A percentile compares a stretch with the other conserved stretches of the same genome.
phyloP scores from a whole-genome alignment of 345 rosid species.

The Brassica cretica region DNA sequence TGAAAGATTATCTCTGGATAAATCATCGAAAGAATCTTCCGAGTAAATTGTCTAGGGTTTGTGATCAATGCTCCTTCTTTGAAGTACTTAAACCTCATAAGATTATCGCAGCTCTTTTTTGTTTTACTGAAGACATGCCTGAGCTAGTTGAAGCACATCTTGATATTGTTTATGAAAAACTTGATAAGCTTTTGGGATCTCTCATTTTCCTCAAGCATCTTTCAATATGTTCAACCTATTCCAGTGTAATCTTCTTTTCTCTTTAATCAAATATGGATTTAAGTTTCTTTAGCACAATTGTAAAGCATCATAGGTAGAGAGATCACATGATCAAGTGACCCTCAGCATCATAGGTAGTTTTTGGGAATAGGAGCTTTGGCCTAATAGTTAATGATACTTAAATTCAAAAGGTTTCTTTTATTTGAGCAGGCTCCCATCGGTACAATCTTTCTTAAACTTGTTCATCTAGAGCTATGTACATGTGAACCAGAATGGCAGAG shows the following conservation, averaged over 20 bases:
- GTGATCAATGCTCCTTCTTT: neutral
- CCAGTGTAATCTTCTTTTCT: neutral
- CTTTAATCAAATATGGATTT: neutral
- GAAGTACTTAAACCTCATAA: neutral
- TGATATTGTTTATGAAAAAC: neutral
- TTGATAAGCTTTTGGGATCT: neutral
- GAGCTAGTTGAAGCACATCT: neutral
- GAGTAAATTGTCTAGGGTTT: neutral
- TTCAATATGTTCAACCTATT: neutral
- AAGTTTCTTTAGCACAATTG: no score
- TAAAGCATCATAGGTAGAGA: no score
- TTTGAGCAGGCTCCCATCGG: no score
- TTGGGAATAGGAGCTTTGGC: no score
- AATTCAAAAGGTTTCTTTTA: no score
- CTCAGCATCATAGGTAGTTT: no score
- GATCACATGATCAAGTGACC: no score
- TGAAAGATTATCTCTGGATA: neutral
- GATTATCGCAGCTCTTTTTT: neutral
- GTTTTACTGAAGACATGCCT: slow-evolving; percentile 9
- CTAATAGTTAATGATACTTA: no score
- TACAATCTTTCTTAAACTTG: neutral
- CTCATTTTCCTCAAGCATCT: neutral
- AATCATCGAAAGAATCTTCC: neutral
- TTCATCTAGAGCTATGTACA: slow-evolving; percentile 9
- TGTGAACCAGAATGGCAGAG: neutral